A percentile compares a stretch with the other conserved stretches of the same genome.
These are phyloP conservation scores for Colletotrichum magnum DNA, from an alignment of 2,329 filamentous ascomycete genomes.

Conservation along the genomic window DNA sequence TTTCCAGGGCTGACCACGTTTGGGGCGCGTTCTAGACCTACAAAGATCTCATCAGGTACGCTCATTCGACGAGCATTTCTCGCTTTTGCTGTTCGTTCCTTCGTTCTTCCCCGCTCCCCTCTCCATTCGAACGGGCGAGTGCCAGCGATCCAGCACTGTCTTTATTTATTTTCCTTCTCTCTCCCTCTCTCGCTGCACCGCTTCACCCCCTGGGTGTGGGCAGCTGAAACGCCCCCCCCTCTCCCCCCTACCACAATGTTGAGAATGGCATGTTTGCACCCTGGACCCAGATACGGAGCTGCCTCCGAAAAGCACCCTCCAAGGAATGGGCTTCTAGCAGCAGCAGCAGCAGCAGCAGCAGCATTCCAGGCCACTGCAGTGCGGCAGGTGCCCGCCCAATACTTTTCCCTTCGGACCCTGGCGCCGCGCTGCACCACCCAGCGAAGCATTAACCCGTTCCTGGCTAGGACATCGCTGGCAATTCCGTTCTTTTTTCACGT, in stretches of 20 bases:
- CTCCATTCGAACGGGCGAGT: constrained; percentile 7
- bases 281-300: constrained; percentile 32
- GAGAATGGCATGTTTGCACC: constrained; percentile 37
- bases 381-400: constrained; percentile 10
- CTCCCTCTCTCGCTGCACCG: not conserved
- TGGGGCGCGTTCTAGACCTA: constrained; percentile 52
- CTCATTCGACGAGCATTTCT: constrained; percentile 31
- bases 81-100: constrained; percentile 18
- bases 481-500: constrained; percentile 1
- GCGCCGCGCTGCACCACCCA: constrained; percentile 19
- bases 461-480: constrained; percentile 17
- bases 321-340: constrained; percentile 2
- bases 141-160: constrained; percentile 25
- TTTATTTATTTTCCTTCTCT: not conserved
- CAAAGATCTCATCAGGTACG: constrained; percentile 52
- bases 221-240: constrained; percentile 21
- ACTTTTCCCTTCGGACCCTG: constrained; percentile 12
- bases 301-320: constrained; percentile 29
- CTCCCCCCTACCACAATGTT: constrained; percentile 24
- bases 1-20: constrained; percentile 40
- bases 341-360: not conserved
- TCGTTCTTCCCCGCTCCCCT: constrained; percentile 5
- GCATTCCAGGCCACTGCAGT: not conserved
- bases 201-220: constrained; percentile 25
- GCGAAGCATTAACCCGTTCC: constrained; percentile 18